Conservation (phyloP, 2,329 filamentous ascomycete species). For the Pseudocercospora ulei region DNA sequence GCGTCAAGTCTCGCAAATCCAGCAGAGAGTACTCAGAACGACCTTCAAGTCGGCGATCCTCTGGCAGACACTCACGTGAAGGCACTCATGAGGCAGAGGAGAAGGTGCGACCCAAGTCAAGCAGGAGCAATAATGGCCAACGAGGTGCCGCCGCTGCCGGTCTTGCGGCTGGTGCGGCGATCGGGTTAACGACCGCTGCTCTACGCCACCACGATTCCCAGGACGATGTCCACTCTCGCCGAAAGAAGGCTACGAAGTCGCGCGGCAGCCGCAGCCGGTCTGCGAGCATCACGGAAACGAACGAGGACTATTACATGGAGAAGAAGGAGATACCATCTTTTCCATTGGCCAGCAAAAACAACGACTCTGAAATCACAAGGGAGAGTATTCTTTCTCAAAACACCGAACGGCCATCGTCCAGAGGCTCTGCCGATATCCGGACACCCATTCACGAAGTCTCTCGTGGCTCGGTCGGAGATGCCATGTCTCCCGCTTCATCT, state of each 20-base stretch:
- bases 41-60: slow-evolving; percentile 28
- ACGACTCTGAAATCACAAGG: slow-evolving; percentile 76
- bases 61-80: slow-evolving; percentile 24
- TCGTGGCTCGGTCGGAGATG: slow-evolving; percentile 46
- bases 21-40: slow-evolving; percentile 39
- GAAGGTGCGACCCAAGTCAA: slow-evolving; percentile 46
- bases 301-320: slow-evolving; percentile 43
- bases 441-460: slow-evolving; percentile 55
- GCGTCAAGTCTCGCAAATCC: slow-evolving; percentile 47
- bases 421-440: slow-evolving; percentile 49
- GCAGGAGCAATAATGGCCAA: slow-evolving; percentile 40
- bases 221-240: slow-evolving; percentile 43
- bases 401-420: slow-evolving; percentile 61
- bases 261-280: slow-evolving; percentile 45
- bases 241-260: slow-evolving; percentile 42
- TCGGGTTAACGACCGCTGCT: slow-evolving; percentile 53
- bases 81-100: slow-evolving; percentile 39
- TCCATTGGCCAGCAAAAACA: slow-evolving; percentile 78
- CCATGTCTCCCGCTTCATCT: slow-evolving; percentile 50
- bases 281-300: slow-evolving; percentile 46
- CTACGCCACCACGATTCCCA: slow-evolving; percentile 57
- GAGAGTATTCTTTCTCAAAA: slow-evolving; percentile 77
- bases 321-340: slow-evolving; percentile 56
- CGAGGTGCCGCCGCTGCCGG: slow-evolving; percentile 49
- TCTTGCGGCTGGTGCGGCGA: slow-evolving; percentile 45